phyloP scores from a whole-genome alignment of 23 red algal species.

The Gracilaria gracilis region DNA sequence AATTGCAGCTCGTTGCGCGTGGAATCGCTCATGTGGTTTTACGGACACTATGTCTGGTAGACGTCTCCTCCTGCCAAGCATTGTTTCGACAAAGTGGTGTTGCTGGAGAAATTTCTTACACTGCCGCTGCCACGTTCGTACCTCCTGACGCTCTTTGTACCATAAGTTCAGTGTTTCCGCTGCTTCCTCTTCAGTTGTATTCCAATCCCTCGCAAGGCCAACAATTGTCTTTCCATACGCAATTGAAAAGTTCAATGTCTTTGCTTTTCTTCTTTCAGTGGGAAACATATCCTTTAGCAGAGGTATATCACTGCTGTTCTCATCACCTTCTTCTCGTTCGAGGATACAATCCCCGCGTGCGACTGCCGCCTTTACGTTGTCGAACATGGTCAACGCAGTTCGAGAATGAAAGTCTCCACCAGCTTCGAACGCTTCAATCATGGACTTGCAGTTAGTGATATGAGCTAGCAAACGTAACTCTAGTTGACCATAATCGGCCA shows the following conservation, averaged over 20 bases:
- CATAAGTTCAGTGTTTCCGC: constrained; percentile 73
- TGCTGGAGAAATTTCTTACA: constrained; percentile 54
- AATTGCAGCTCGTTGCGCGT: constrained; percentile 87
- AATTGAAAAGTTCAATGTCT: constrained; percentile 95
- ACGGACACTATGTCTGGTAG: constrained; percentile 69
- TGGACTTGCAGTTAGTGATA: constrained; percentile 85
- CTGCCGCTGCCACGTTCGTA: constrained; percentile 77
- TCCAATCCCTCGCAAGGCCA: constrained; percentile 88
- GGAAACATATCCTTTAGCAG: constrained; percentile 90
- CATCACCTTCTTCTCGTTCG: constrained; percentile 33
- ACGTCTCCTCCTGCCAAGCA: constrained; percentile 81
- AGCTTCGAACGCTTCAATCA: constrained; percentile 88
- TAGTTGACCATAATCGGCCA: constrained; percentile 93
- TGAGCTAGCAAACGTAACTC: constrained; percentile 91
- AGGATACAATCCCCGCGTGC: constrained; percentile 65
- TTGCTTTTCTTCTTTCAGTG: constrained; percentile 81
- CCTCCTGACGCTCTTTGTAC: constrained; percentile 90
- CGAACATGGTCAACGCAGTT: constrained; percentile 90
- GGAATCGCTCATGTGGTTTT: constrained; percentile 18
- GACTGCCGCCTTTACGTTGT: constrained; percentile 75
- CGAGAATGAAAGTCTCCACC: constrained; percentile 96
- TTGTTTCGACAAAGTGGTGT: constrained; percentile 80
- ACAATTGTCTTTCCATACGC: constrained; percentile 91
- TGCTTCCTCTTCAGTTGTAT: constrained; percentile 75
- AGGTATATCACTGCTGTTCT: constrained; percentile 9